These are phyloP conservation scores for Trypanosomatidae sp. DNA, from an alignment of 208 protist species.

Conservation along the genomic window DNA sequence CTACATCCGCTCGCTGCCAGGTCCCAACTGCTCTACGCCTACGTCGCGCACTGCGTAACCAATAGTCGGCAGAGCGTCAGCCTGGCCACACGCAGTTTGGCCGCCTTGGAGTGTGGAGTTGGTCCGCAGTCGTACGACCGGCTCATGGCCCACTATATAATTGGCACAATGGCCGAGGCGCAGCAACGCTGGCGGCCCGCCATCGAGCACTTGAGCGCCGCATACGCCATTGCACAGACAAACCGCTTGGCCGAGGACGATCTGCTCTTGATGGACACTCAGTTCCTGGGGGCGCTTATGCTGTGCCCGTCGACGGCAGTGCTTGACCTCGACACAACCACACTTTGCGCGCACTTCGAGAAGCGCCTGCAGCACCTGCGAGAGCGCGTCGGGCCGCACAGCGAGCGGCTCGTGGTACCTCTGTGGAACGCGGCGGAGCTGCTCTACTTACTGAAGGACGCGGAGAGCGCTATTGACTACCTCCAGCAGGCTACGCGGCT, in stretches of 20 bases:
- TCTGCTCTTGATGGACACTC: slow-evolving; percentile 28
- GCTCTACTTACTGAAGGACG: slow-evolving; percentile 44
- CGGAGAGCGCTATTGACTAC: slow-evolving; percentile 28
- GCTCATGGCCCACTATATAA: slow-evolving; percentile 29
- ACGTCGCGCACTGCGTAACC: slow-evolving; percentile 15
- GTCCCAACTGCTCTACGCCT: slow-evolving; percentile 38
- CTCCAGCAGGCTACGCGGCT: slow-evolving; percentile 42
- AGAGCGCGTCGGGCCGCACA: slow-evolving; percentile 31
- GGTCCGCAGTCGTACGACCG: slow-evolving; percentile 32
- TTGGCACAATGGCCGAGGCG: slow-evolving; percentile 22
- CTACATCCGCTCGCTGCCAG: slow-evolving; percentile 46
- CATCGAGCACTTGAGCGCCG: slow-evolving; percentile 56
- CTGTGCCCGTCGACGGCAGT: slow-evolving; percentile 32
- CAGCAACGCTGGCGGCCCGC: slow-evolving; percentile 45
- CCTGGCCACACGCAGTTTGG: slow-evolving; percentile 32
- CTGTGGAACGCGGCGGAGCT: slow-evolving; percentile 53
- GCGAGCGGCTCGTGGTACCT: slow-evolving; percentile 32
- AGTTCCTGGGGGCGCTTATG: slow-evolving; percentile 43
- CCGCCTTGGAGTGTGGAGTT: slow-evolving; percentile 29
- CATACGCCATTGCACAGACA: slow-evolving; percentile 41
- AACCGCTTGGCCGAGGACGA: slow-evolving; percentile 30
- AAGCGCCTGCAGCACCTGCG: slow-evolving; percentile 19
- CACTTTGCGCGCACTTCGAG: slow-evolving; percentile 16
- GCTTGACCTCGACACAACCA: slow-evolving; percentile 32
- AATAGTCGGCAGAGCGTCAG: slow-evolving; percentile 33